Evolutionary conservation across 768 basidiomycete genomes (phyloP).

Genomic region (Lactarius vividus): DNA sequence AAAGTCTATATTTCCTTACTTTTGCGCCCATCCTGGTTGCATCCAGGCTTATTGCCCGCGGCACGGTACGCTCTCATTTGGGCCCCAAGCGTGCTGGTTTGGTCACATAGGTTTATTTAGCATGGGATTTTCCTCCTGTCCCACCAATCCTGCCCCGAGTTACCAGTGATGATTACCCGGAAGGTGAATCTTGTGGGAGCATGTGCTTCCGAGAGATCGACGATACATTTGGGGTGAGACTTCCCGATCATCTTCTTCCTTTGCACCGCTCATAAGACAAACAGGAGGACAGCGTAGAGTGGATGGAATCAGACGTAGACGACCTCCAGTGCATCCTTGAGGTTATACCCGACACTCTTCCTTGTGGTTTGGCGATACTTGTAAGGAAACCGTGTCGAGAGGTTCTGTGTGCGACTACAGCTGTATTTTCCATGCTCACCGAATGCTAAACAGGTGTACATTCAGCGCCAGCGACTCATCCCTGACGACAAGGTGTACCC

Average conservation of each 20-base stretch:
- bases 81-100: neutral
- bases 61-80: conserved; percentile 14
- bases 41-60: conserved; percentile 8
- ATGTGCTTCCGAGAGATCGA: conserved; percentile 17
- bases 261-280: neutral
- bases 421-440: neutral
- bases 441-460: conserved; percentile 8
- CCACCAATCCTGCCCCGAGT: conserved; percentile 14
- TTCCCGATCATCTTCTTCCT: neutral
- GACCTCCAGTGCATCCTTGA: conserved; percentile 22
- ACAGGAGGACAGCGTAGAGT: conserved; percentile 7
- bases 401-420: neutral
- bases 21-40: conserved; percentile 29
- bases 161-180: conserved; percentile 8
- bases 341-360: conserved; percentile 21
- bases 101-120: neutral
- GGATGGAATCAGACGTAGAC: conserved; percentile 16
- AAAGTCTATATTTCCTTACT: conserved; percentile 29
- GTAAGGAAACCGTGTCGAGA: conserved; percentile 24
- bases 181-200: conserved; percentile 4
- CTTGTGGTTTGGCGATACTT: conserved; percentile 26
- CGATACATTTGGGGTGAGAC: neutral
- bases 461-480: conserved; percentile 17
- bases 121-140: neutral
- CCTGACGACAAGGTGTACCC: conserved; percentile 15